Evolutionary conservation across 768 basidiomycete species (phyloP).

Genomic region (Terana coerulea): DNA sequence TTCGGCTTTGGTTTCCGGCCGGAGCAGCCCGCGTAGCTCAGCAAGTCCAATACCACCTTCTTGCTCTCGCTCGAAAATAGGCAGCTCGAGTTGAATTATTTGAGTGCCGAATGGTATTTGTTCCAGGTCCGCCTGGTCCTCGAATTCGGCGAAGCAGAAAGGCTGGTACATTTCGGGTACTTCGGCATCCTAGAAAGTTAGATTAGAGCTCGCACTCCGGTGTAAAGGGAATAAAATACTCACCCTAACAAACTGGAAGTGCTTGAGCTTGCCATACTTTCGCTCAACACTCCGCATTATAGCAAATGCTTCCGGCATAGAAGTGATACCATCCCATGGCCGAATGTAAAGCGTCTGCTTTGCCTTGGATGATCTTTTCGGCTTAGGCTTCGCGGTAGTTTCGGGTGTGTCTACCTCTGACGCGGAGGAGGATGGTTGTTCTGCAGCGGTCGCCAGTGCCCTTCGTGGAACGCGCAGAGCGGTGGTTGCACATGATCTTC

Average conservation of each 20-base stretch:
- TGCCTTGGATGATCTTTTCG: neutral
- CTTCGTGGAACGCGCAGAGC: neutral
- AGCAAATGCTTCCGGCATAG: conserved; percentile 11
- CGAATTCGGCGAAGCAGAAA: conserved; percentile 1
- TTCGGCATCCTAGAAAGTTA: conserved; percentile 4
- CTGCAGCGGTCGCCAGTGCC: neutral
- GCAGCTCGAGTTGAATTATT: conserved; percentile 5
- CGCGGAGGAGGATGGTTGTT: neutral
- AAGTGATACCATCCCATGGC: conserved; percentile 6
- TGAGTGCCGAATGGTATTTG: neutral
- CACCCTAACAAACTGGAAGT: conserved; percentile 3
- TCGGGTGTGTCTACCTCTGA: neutral
- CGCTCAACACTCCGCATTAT: conserved; percentile 10
- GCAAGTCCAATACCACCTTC: neutral
- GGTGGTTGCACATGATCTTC: neutral
- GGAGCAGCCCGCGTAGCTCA: conserved; percentile 2
- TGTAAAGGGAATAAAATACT: neutral
- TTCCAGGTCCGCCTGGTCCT: neutral
- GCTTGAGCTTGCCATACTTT: conserved; percentile 7
- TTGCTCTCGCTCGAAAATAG: neutral
- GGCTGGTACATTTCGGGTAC: conserved; percentile 2
- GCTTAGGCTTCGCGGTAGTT: too few relatives aligned
- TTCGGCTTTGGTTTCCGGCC: neutral
- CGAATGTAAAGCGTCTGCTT: conserved; percentile 3
- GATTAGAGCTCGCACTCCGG: neutral